Evolutionary conservation across 1,139 yeast genomes (phyloP), one percentile per base, ranked within the genome.

Genomic region (Groenewaldozyma auringiensis): DNA sequence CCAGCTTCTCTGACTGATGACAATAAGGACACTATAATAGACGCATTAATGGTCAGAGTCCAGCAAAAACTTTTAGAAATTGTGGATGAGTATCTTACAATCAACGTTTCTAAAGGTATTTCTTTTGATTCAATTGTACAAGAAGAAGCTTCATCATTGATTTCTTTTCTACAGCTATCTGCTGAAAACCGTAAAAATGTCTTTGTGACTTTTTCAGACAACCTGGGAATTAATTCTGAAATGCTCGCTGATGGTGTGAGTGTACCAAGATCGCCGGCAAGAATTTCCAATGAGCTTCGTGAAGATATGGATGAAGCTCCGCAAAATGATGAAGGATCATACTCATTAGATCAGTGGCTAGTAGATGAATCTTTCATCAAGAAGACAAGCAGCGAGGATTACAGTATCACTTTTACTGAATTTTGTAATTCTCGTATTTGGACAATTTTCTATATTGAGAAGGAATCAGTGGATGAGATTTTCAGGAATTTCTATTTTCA

Each of bases 211-310:
- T 55, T 60, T 9, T 62, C 63, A 25, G 64, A 63, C 37, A 38
- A 49, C 8, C 47, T 37, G 3, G 62, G 56, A n/a, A 44, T 62
- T 43, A 61, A 62, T 31, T 47, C 54, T 22, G 67, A 64, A 46
- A 58, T 62, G 58, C 50, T 48, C 17, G 44, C 47, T n/a, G 63
- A 63, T 37, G 67, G 64, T 2, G 45, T 63, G 11, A 18, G 48
- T 8, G 55, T 62, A 16, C 61, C 65, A 17, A 48, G 53, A 27
- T 47, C 59, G 1, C 63, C 67, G 13, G 25, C 38, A 29, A 21
- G 40, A 21, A 8, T 43, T 11, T 20, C 46, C 35, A 27, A 41
- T 20, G 38, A 35, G 38, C 38, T 35, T 16, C 40, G 44, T 32
- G 16, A 39, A 16, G 41, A 38, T 17, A 21, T 47, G 8, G 37